phyloP scores from a whole-genome alignment of 257 asterid genomes.

The Nicotiana sylvestris region DNA sequence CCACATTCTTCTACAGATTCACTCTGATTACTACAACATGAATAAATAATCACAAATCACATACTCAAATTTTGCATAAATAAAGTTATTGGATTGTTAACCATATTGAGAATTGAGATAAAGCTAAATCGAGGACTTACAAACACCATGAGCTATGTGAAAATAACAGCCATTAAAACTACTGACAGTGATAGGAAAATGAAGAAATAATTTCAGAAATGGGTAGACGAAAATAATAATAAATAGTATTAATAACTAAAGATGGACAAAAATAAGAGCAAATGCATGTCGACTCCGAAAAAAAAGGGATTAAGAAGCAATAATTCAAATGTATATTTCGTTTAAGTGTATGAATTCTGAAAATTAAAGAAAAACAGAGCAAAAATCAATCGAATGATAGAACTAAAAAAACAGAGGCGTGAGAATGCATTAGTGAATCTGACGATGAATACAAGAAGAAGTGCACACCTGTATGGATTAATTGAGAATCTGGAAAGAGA shows the following conservation, averaged over 20 bases:
- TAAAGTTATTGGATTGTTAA: not conserved
- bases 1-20: constrained; percentile 57
- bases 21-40: not conserved
- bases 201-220: not conserved
- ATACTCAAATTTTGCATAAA: not conserved
- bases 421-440: not conserved
- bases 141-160: not conserved
- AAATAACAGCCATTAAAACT: not conserved
- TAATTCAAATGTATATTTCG: not conserved
- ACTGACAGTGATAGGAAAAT: not conserved
- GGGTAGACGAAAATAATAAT: not conserved
- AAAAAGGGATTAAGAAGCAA: not conserved
- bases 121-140: not conserved
- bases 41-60: not conserved
- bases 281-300: not conserved
- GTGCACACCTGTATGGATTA: not conserved
- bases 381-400: not conserved
- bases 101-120: not conserved
- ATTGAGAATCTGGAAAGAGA: not conserved
- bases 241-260: too few species aligned
- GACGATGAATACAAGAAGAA: not conserved
- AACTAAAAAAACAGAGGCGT: not conserved
- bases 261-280: not conserved
- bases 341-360: not conserved
- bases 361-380: not conserved